Percentiles rank a stretch among this genome's conserved stretches.
Conservation (phyloP, 345 rosid species). For the Turritis glabra region DNA sequence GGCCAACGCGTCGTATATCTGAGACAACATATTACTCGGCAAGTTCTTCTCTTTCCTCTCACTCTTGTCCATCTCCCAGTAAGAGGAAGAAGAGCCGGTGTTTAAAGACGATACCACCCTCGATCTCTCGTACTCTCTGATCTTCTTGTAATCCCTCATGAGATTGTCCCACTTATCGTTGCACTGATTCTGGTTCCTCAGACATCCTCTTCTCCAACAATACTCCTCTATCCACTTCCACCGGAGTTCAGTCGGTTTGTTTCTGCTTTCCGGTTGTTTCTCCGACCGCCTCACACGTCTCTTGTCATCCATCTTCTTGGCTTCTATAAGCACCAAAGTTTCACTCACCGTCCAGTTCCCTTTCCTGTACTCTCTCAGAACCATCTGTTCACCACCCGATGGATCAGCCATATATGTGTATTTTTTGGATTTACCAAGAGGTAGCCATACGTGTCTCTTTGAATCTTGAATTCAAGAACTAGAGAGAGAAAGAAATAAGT, state of each 20-base stretch:
- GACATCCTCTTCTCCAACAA: constrained; percentile 61
- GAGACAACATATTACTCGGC: constrained; percentile 65
- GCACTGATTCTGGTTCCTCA: constrained; percentile 82
- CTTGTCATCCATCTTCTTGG: constrained; percentile 75
- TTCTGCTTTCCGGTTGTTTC: constrained; percentile 12
- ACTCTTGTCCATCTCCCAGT: constrained; percentile 72
- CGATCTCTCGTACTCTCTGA: constrained; percentile 60
- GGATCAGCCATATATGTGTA: constrained; percentile 45
- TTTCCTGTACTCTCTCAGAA: constrained; percentile 65
- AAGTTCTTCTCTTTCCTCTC: constrained; percentile 66
- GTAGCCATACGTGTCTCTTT: neutral
- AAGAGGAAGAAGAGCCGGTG: constrained; percentile 26
- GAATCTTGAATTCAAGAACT: constrained; percentile 6
- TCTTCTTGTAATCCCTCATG: constrained; percentile 86
- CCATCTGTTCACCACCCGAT: constrained; percentile 22
- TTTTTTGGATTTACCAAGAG: neutral
- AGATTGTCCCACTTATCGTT: constrained; percentile 93
- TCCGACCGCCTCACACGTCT: constrained; percentile 54
- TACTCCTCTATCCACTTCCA: constrained; percentile 94
- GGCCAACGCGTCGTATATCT: constrained; percentile 57
- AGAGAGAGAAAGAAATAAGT: constrained; percentile 15
- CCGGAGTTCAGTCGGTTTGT: constrained; percentile 58
- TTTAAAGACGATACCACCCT: constrained; percentile 21
- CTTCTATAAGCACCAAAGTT: constrained; percentile 75
- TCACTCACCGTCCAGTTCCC: constrained; percentile 77